phyloP scores from a whole-genome alignment of 2,329 filamentous ascomycete genomes.

The Pyrenophora teres region DNA sequence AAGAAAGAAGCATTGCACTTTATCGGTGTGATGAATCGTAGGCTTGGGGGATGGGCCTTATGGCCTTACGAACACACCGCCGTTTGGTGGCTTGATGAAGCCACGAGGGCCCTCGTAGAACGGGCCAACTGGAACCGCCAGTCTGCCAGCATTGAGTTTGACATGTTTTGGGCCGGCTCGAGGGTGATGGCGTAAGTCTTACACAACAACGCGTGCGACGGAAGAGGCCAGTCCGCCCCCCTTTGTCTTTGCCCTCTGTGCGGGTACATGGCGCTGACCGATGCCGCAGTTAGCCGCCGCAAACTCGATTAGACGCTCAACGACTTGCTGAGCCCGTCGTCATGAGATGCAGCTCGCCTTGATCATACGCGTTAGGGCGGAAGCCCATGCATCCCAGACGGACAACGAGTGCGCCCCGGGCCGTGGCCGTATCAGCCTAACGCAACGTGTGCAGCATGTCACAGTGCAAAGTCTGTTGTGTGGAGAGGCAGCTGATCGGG shows the following conservation, averaged over 20 bases:
- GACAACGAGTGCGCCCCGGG: constrained; percentile 35
- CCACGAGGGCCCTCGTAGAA: not conserved
- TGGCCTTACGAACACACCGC: constrained; percentile 21
- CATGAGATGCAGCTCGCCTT: constrained; percentile 26
- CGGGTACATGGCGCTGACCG: constrained; percentile 22
- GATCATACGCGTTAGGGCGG: constrained; percentile 31
- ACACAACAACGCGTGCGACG: constrained; percentile 7
- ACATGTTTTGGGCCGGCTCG: constrained; percentile 8
- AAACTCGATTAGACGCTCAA: constrained; percentile 19
- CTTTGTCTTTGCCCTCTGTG: constrained; percentile 15
- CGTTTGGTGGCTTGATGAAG: constrained; percentile 1
- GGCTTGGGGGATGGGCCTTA: constrained; percentile 3
- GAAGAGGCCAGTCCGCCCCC: not conserved
- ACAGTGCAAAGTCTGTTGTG: constrained; percentile 28
- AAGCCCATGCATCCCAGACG: constrained; percentile 24
- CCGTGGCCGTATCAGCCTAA: constrained; percentile 41
- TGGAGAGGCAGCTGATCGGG: constrained; percentile 31
- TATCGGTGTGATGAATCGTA: constrained; percentile 25
- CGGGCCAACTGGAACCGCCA: not conserved
- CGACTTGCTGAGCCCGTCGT: constrained; percentile 16
- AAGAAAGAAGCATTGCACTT: constrained; percentile 12
- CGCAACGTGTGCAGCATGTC: constrained; percentile 36
- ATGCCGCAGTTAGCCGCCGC: constrained; percentile 28
- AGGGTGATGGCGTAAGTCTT: constrained; percentile 16
- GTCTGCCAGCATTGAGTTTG: not conserved